A percentile compares a stretch with the other conserved stretches of the same genome.
phyloP scores from a whole-genome alignment of 805 yeast species.

The Teunomyces panamensis region DNA sequence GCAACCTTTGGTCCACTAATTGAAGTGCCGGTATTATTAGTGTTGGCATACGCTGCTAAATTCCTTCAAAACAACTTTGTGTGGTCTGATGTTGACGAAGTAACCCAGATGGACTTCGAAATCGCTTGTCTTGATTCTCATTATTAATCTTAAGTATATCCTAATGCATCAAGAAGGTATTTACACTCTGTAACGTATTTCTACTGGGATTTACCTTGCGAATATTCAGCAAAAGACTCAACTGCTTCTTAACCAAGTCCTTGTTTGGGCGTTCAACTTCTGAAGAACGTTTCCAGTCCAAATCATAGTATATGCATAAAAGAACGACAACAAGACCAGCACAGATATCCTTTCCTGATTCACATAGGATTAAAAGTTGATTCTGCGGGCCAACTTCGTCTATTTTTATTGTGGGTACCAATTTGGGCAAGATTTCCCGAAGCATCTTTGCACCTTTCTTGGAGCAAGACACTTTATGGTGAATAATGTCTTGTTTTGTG shows the following conservation, averaged over 20 bases:
- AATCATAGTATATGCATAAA: conserved; percentile 45
- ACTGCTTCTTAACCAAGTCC: conserved; percentile 52
- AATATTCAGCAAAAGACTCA: conserved; percentile 46
- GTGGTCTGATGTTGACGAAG: conserved; percentile 22
- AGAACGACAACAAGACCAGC: conserved; percentile 56
- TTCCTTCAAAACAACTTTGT: conserved; percentile 25
- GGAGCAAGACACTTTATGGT: conserved; percentile 26
- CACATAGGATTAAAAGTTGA: conserved; percentile 52
- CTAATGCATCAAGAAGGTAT: conserved; percentile 46
- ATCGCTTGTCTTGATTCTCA: background rate
- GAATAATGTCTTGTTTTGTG: conserved; percentile 7
- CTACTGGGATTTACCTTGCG: conserved; percentile 72
- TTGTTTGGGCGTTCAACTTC: conserved; percentile 31
- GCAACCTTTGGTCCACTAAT: conserved; percentile 59
- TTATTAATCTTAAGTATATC: background rate
- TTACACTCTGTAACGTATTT: conserved; percentile 71
- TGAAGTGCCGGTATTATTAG: conserved; percentile 53
- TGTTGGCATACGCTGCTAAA: conserved; percentile 35
- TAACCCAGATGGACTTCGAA: background rate
- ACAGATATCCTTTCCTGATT: conserved; percentile 64
- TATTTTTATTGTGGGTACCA: conserved; percentile 27
- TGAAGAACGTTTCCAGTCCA: conserved; percentile 34
- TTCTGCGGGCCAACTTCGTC: conserved; percentile 2
- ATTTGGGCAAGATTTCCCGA: conserved; percentile 43
- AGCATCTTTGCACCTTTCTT: conserved; percentile 70